A percentile compares a stretch with the other conserved stretches of the same genome.
Evolutionary conservation across 1,284 basidiomycete species (phyloP).

Genomic region (Singerocomus inundabilis): DNA sequence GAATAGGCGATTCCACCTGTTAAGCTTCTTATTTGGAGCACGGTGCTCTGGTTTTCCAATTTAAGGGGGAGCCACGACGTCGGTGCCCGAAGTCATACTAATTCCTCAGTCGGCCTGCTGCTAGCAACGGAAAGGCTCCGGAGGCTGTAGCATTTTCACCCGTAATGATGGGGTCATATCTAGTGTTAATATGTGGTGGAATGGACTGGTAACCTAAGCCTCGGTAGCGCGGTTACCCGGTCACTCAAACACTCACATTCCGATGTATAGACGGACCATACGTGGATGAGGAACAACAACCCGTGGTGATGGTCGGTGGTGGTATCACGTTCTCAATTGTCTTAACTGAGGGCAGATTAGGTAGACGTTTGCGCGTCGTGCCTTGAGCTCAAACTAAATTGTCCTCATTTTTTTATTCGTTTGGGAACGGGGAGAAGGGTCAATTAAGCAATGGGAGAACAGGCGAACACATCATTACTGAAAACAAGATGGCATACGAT

Average conservation of each 20-base stretch:
- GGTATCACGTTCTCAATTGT: conserved; percentile 85
- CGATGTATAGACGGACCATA: conserved; percentile 59
- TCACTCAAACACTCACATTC: conserved; percentile 65
- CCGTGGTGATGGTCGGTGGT: conserved; percentile 71
- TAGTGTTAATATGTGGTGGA: conserved; percentile 83
- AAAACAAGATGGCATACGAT: conserved; percentile 81
- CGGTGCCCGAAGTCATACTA: too few species aligned
- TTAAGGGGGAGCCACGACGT: too few species aligned
- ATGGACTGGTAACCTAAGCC: conserved; percentile 65
- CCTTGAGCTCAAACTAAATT: conserved; percentile 6
- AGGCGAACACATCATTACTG: conserved; percentile 83
- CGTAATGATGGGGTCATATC: conserved; percentile 15
- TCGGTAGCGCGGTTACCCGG: conserved; percentile 67
- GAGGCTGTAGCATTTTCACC: background rate
- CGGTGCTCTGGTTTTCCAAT: too few species aligned
- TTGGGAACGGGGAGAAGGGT: conserved; percentile 91
- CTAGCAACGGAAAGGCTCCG: too few species aligned
- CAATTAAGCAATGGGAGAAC: conserved; percentile 91
- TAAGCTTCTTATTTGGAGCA: too few species aligned
- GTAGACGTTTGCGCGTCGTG: conserved; percentile 35
- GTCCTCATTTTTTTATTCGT: conserved; percentile 65
- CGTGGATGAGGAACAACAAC: conserved; percentile 56
- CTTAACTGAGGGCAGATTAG: conserved; percentile 76
- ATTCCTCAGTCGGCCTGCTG: too few species aligned
- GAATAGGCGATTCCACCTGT: too few species aligned